These are phyloP conservation scores for Crithidia bombi DNA, from an alignment of 208 protist species.

Conservation along the genomic window DNA sequence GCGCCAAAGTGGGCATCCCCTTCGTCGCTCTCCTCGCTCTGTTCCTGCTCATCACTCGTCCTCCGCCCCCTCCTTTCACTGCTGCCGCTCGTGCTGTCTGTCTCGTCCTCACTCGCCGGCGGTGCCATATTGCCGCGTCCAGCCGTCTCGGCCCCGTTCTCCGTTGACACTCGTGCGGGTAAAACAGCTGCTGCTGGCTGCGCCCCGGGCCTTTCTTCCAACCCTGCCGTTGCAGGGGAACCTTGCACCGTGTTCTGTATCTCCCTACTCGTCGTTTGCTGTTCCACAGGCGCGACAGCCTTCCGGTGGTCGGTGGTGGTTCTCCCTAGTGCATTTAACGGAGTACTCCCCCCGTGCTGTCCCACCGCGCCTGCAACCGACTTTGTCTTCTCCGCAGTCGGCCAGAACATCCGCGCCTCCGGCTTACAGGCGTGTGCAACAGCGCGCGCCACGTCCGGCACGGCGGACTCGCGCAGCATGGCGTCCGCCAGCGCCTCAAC, in stretches of 20 bases:
- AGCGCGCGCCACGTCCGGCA: slow-evolving; percentile 14
- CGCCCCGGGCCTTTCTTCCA: too few relatives aligned
- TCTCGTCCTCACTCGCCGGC: background rate
- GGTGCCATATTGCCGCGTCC: background rate
- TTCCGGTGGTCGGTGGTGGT: too few relatives aligned
- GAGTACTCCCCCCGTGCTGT: too few relatives aligned
- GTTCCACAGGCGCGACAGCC: too few relatives aligned
- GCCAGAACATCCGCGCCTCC: slow-evolving; percentile 29
- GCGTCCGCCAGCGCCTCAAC: slow-evolving; percentile 36
- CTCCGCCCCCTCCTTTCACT: background rate
- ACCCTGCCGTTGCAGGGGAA: too few relatives aligned
- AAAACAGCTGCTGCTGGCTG: background rate
- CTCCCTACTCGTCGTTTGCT: too few relatives aligned
- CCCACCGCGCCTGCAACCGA: background rate
- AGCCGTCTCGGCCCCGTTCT: too few relatives aligned
- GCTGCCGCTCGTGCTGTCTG: background rate
- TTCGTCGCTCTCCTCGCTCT: too few relatives aligned
- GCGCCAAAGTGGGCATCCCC: too few relatives aligned
- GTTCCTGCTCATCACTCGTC: too few relatives aligned
- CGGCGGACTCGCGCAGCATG: slow-evolving; percentile 14
- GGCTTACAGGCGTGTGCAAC: slow-evolving; percentile 33
- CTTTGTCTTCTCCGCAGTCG: background rate
- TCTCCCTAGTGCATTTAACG: too few relatives aligned
- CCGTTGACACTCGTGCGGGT: background rate
- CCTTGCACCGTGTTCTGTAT: too few relatives aligned